Conservation (phyloP, 805 yeast genomes). For the Candida ulmi region DNA sequence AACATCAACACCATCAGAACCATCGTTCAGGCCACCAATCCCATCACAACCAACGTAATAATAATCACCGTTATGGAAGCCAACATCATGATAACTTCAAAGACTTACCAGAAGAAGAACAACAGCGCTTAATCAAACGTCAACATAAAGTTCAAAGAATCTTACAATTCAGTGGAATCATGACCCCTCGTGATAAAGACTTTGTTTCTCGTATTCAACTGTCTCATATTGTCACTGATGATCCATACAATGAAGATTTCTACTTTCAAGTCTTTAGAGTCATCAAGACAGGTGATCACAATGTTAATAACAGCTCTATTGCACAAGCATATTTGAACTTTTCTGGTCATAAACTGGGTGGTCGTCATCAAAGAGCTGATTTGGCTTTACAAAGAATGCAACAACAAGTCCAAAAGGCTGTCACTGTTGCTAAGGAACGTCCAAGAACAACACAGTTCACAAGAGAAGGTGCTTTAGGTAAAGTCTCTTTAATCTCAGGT, state of each 20-base stretch:
- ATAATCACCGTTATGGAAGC: slow-evolving; percentile 22
- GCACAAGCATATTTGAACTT: slow-evolving; percentile 90
- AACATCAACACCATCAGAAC: slow-evolving; percentile 7
- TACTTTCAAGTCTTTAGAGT: slow-evolving; percentile 89
- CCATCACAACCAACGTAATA: slow-evolving; percentile 14
- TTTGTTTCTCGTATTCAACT: slow-evolving; percentile 91
- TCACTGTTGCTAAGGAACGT: slow-evolving; percentile 88
- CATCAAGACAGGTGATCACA: slow-evolving; percentile 45
- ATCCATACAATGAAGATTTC: slow-evolving; percentile 95
- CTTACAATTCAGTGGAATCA: slow-evolving; percentile 80
- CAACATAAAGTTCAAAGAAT: slow-evolving; percentile 73
- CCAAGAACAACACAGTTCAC: slow-evolving; percentile 60
- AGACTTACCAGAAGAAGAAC: slow-evolving; percentile 65
- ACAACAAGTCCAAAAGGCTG: slow-evolving; percentile 95
- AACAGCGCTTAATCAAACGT: slow-evolving; percentile 58
- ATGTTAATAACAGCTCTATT: slow-evolving; percentile 64
- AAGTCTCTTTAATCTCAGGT: slow-evolving; percentile 70
- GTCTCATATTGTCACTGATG: slow-evolving; percentile 93
- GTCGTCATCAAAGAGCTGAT: slow-evolving; percentile 77
- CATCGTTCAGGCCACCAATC: slow-evolving; percentile 10
- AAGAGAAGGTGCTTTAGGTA: slow-evolving; percentile 85
- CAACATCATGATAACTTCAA: slow-evolving; percentile 26
- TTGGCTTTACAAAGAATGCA: slow-evolving; percentile 96
- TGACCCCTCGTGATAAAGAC: slow-evolving; percentile 97
- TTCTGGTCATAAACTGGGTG: slow-evolving; percentile 87